A percentile compares a stretch with the other conserved stretches of the same genome.
These are phyloP conservation scores for Phytophthora cactorum DNA, from an alignment of 352 stramenopile genomes.

Conservation along the genomic window DNA sequence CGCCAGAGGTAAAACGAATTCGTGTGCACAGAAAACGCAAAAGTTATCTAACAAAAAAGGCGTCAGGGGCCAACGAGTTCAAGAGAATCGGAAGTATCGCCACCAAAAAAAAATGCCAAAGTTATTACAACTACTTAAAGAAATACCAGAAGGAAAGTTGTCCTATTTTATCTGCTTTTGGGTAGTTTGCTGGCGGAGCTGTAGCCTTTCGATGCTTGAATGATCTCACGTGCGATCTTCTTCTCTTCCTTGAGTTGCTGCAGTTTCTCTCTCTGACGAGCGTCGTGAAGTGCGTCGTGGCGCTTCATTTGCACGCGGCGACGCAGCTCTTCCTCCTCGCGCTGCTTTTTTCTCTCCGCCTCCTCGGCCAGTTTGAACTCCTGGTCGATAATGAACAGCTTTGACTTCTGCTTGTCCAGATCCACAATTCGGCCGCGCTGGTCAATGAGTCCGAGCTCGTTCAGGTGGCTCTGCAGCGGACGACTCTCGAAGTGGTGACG, in stretches of 20 bases:
- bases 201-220: slow-evolving; percentile 77
- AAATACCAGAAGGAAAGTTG: not conserved
- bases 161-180: slow-evolving; percentile 26
- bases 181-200: slow-evolving; percentile 43
- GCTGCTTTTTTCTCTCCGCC: slow-evolving; percentile 66
- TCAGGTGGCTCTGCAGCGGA: slow-evolving; percentile 78
- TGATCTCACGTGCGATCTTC: slow-evolving; percentile 86
- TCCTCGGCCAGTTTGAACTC: slow-evolving; percentile 91
- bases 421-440: slow-evolving; percentile 89
- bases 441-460: slow-evolving; percentile 87
- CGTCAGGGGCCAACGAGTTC: too few species aligned
- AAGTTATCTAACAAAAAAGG: too few species aligned
- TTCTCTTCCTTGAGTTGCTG: slow-evolving; percentile 90
- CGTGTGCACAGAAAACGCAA: too few species aligned
- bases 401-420: slow-evolving; percentile 88
- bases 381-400: slow-evolving; percentile 93
- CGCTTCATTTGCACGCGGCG: slow-evolving; percentile 90
- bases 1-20: too few species aligned
- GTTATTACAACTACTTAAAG: too few species aligned
- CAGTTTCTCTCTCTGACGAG: slow-evolving; percentile 82
- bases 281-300: slow-evolving; percentile 84
- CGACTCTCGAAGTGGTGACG: slow-evolving; percentile 90
- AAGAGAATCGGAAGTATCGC: too few species aligned
- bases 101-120: too few species aligned
- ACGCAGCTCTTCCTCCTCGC: slow-evolving; percentile 89